phyloP scores from a whole-genome alignment of 345 rosid species.

The Pistacia integerrima region DNA sequence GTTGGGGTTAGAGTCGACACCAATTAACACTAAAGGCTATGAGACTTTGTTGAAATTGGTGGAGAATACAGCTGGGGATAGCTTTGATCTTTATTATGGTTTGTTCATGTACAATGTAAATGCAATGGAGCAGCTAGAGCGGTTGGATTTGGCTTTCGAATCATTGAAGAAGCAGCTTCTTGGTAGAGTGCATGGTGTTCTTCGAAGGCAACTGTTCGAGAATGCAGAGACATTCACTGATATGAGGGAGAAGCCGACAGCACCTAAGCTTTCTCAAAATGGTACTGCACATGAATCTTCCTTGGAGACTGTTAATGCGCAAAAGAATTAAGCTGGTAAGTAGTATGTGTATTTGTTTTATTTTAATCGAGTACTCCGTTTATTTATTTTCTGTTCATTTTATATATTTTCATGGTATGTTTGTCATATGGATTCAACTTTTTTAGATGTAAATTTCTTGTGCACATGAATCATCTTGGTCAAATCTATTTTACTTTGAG shows the following conservation, averaged over 20 bases:
- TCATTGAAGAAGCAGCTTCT: slow-evolving; percentile 72
- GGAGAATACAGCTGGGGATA: slow-evolving; percentile 79
- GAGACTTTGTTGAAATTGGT: slow-evolving; percentile 77
- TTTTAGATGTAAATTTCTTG: not conserved
- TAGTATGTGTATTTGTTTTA: not conserved
- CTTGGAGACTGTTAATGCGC: slow-evolving; percentile 11
- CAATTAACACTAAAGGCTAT: slow-evolving; percentile 69
- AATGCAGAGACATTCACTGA: slow-evolving; percentile 27
- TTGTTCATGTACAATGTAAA: slow-evolving; percentile 75
- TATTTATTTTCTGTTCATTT: not conserved
- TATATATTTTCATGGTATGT: not conserved
- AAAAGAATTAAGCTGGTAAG: slow-evolving; percentile 20
- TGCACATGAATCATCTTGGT: not conserved
- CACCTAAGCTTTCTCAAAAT: slow-evolving; percentile 28
- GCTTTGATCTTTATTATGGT: slow-evolving; percentile 83
- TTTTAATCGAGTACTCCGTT: not conserved
- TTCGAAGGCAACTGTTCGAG: slow-evolving; percentile 57
- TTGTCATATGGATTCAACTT: not conserved
- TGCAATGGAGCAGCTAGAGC: slow-evolving; percentile 85
- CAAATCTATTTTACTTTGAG: not conserved
- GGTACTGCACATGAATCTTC: slow-evolving; percentile 23
- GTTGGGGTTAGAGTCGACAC: slow-evolving; percentile 60
- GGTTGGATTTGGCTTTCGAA: slow-evolving; percentile 67
- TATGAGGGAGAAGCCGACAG: slow-evolving; percentile 26
- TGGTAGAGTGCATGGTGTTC: slow-evolving; percentile 59